Base-by-base conservation (phyloP, 2,329 filamentous ascomycete species). In the Sarocladium brachiariae region DNA sequence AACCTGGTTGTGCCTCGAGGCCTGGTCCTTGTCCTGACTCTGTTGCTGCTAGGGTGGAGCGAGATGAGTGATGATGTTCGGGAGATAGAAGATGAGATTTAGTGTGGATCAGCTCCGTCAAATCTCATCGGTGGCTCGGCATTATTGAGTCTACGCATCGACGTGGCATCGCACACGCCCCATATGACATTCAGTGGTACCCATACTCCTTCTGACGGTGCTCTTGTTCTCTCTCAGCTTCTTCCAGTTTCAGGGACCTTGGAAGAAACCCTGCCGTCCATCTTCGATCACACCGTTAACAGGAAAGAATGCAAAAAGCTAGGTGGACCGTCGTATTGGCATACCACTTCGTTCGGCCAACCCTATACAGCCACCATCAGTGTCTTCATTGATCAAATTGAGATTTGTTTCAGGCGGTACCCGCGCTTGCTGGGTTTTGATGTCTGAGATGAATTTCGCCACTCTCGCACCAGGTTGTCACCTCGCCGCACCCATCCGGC, bases 101-200 rank as follows among this genome's bases (percentile, higher is more conserved):
- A 11, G 35, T 16, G n/a, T 39, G n/a, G 13, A 21, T 39, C 21
- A 10, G 13, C 39, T 19, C 8, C 23, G 21, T 30, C 23, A 45
- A 25, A 45, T 45, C 39, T 45, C 39, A 45, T 45, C 39, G 35
- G 35, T 39, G 35, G 16, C 35, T 39, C n/a, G 35, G 18, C 35
- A 19, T 18, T 21, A 39, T 13, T 7, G 16, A 39, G 35, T 39
- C 35, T 39, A 39, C n/a, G 16, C 8, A 19, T 39, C 16, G 16
- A 39, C 16, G 18, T 39, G 35, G 35, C 16, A 7, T 3, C 11
- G 8, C 35, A 39, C 16, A 39, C 18, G 18, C 35, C 16, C 16
- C 18, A 16, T 19, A 3, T 21, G n/a, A 39, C 35, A 18, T 39
- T 35, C 33, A 8, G 11, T 8, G 6, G 14, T 35, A n/a, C 13